Conservation (phyloP, 2,329 filamentous ascomycete genomes). For the Fusarium beomiforme region DNA sequence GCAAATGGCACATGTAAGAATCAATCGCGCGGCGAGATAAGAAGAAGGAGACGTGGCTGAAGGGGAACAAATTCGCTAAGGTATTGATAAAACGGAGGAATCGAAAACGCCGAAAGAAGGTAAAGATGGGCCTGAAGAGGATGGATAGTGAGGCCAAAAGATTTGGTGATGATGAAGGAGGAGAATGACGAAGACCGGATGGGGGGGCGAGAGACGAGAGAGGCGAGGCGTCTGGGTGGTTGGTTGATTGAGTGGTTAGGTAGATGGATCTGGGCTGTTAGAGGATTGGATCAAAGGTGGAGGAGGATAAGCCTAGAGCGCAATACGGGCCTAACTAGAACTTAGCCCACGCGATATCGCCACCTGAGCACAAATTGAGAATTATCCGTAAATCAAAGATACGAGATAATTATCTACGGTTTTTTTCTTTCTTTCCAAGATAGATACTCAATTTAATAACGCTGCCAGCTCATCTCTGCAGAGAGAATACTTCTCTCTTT, state of each 20-base stretch:
- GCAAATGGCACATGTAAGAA: constrained; percentile 41
- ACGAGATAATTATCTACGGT: background rate
- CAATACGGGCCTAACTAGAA: background rate
- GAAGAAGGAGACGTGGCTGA: background rate
- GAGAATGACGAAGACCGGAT: constrained; percentile 25
- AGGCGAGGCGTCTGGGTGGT: constrained; percentile 24
- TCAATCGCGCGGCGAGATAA: constrained; percentile 39
- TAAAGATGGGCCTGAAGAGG: constrained; percentile 12
- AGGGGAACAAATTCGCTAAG: background rate
- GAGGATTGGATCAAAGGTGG: constrained; percentile 26
- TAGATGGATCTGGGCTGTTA: background rate
- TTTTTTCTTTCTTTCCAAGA: too few species aligned
- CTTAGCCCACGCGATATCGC: constrained; percentile 36
- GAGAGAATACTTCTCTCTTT: background rate
- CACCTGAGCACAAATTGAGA: constrained; percentile 11
- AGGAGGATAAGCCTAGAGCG: constrained; percentile 22
- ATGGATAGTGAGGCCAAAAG: constrained; percentile 12
- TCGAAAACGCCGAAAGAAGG: constrained; percentile 16
- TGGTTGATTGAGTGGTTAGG: constrained; percentile 28
- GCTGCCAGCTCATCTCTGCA: background rate
- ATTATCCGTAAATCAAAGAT: background rate
- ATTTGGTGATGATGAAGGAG: constrained; percentile 17
- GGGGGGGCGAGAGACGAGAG: constrained; percentile 24
- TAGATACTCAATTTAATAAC: background rate
- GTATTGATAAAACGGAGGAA: constrained; percentile 10